Percentiles rank a stretch among this genome's conserved stretches.
Evolutionary conservation across 495 filamentous ascomycete genomes (phyloP).

Genomic region (Trichocladium antarcticum): DNA sequence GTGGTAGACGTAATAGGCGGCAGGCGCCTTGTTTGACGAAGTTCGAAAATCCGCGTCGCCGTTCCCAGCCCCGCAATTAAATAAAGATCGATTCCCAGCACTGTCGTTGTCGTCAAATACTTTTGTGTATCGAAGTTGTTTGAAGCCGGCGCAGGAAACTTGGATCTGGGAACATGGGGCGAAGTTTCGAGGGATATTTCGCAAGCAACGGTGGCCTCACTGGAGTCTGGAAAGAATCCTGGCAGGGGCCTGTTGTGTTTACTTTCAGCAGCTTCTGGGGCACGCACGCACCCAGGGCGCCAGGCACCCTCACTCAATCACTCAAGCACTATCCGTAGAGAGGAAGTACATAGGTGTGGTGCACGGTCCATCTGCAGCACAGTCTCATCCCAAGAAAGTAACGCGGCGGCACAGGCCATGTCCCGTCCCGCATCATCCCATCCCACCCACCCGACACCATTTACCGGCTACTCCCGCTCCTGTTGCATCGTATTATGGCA

Average conservation of each 20-base stretch:
- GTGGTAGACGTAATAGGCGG: too few species aligned
- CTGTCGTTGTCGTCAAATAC: too few species aligned
- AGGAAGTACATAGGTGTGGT: slow-evolving; percentile 1
- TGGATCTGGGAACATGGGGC: too few species aligned
- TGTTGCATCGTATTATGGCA: too few species aligned
- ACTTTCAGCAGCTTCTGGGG: slow-evolving; percentile 18
- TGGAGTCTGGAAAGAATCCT: slow-evolving; percentile 13
- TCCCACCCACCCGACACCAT: slow-evolving; percentile 2
- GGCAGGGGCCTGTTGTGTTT: slow-evolving; percentile 20
- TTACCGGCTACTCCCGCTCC: slow-evolving; percentile 1
- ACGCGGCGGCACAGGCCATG: background rate
- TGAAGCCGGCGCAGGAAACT: too few species aligned
- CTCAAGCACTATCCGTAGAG: too few species aligned
- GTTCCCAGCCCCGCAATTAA: slow-evolving; percentile 10
- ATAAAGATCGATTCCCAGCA: background rate
- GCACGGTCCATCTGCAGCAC: slow-evolving; percentile 10
- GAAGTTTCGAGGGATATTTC: too few species aligned
- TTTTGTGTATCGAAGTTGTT: too few species aligned
- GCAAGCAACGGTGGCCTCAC: slow-evolving; percentile 12
- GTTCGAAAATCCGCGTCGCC: background rate
- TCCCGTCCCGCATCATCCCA: background rate
- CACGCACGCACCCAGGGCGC: too few species aligned
- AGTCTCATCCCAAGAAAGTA: background rate
- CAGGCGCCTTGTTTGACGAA: background rate
- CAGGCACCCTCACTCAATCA: too few species aligned